A percentile compares a stretch with the other conserved stretches of the same genome.
phyloP scores from a whole-genome alignment of 208 protist species.

The Strigomonas culicis region DNA sequence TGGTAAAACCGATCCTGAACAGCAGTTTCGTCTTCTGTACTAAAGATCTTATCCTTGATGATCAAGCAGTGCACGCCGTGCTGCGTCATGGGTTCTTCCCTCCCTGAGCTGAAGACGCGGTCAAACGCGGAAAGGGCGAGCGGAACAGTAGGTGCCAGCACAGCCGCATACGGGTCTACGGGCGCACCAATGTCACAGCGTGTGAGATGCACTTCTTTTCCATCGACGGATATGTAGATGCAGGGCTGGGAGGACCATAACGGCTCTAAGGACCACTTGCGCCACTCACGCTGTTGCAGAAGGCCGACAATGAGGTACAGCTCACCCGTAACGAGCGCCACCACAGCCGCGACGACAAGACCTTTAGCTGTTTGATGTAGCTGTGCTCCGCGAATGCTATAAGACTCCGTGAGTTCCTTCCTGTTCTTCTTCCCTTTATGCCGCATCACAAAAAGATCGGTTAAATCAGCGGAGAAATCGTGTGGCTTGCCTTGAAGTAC shows the following conservation, averaged over 20 bases:
- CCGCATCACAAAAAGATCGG: neutral
- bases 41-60: neutral
- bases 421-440: neutral
- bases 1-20: slow-evolving; percentile 21
- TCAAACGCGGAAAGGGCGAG: slow-evolving; percentile 63
- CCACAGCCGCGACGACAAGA: slow-evolving; percentile 30
- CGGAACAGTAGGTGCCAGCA: slow-evolving; percentile 28
- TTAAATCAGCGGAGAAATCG: slow-evolving; percentile 21
- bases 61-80: neutral
- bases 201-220: slow-evolving; percentile 30
- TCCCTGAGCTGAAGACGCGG: slow-evolving; percentile 13
- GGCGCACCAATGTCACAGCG: slow-evolving; percentile 33
- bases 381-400: slow-evolving; percentile 26
- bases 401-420: neutral
- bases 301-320: slow-evolving; percentile 36
- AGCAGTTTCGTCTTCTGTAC: slow-evolving; percentile 18
- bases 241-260: slow-evolving; percentile 17
- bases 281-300: slow-evolving; percentile 26
- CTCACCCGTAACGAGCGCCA: slow-evolving; percentile 14
- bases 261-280: slow-evolving; percentile 27
- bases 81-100: neutral
- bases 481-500: slow-evolving; percentile 14
- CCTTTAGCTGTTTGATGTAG: slow-evolving; percentile 31
- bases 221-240: slow-evolving; percentile 23
- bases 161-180: slow-evolving; percentile 18